Base-by-base conservation (phyloP, 140 eudicot genomes). In the Senecio squalidus region DNA sequence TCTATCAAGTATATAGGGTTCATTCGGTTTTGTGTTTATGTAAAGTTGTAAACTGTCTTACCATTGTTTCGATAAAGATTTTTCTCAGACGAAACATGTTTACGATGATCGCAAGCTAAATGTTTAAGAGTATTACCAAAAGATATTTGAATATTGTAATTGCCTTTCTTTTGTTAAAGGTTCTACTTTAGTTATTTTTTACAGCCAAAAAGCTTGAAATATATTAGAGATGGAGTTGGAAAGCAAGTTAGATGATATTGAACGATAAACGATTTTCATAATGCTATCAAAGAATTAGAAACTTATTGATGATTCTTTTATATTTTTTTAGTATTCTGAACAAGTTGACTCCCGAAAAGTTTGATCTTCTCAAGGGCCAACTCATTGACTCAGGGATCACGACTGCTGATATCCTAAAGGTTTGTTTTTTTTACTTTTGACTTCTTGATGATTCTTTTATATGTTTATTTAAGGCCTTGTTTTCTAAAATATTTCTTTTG, bases 261-360 rank as follows among this genome's bases (percentile, higher is more conserved):
- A 7, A 2, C 41, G n/a, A 14, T 34, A 34, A 34, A 14, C 11
- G 41, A 34, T 34, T 34, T 9, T 34, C 41, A 34, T 5, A 33
- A 33, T 33, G 6, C 9, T 33, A 26, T 54, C 14, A 14, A 41
- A 41, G 11, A 41, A 41, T 3, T 30, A 31, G 10, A 14, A 38
- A 38, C 23, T 22, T 14, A 34, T 52, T 34, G 44, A 30, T 22
- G 34, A 22, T 1, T 68, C 18, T 26, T 24, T 23, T 58, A 17
- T 39, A 57, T 5, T 26, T 24, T 58, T 59, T 59, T 84, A 86
- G 97, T 48, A 83, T 90, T 49, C 65, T 86, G 76, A 90, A 90
- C 81, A 90, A 83, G 85, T 75, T 86, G 76, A 90, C 95, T 24
- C 97, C 95, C 5, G 97, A 89, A 70, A 89, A 86, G 75, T 86